These are phyloP conservation scores for Cephaloascus albidus DNA, from an alignment of 805 yeast species.

Conservation along the genomic window DNA sequence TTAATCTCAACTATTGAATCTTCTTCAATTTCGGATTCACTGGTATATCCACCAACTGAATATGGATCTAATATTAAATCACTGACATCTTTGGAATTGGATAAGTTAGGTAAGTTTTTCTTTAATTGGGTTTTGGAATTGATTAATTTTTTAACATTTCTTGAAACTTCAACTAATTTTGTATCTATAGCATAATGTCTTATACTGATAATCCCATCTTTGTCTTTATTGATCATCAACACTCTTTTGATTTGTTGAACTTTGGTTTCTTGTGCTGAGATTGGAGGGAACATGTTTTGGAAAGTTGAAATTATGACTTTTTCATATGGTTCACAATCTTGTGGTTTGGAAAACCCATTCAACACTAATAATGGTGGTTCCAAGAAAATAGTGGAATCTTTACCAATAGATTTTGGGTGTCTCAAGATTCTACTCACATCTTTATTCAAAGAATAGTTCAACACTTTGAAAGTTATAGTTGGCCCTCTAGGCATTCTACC, in stretches of 20 bases:
- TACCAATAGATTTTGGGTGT: conserved; percentile 70
- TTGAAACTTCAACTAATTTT: conserved; percentile 69
- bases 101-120: conserved; percentile 63
- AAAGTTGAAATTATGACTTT: conserved; percentile 80
- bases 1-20: conserved; percentile 66
- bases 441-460: conserved; percentile 68
- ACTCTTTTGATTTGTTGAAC: conserved; percentile 76
- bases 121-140: conserved; percentile 50
- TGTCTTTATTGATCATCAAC: conserved; percentile 68
- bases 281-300: conserved; percentile 94
- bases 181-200: conserved; percentile 89
- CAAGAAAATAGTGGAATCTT: conserved; percentile 51
- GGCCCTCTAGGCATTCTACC: conserved; percentile 94
- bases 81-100: conserved; percentile 62
- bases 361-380: conserved; percentile 87
- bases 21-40: conserved; percentile 92
- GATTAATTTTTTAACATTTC: conserved; percentile 63
- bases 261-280: conserved; percentile 75
- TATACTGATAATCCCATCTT: conserved; percentile 66
- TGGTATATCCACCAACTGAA: conserved; percentile 70
- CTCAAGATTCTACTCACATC: conserved; percentile 66
- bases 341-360: conserved; percentile 78
- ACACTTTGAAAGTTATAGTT: conserved; percentile 72
- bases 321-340: conserved; percentile 59
- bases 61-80: conserved; percentile 80